These are phyloP conservation scores for Exophiala calicioides DNA, from an alignment of 2,329 filamentous ascomycete species.

Conservation along the genomic window DNA sequence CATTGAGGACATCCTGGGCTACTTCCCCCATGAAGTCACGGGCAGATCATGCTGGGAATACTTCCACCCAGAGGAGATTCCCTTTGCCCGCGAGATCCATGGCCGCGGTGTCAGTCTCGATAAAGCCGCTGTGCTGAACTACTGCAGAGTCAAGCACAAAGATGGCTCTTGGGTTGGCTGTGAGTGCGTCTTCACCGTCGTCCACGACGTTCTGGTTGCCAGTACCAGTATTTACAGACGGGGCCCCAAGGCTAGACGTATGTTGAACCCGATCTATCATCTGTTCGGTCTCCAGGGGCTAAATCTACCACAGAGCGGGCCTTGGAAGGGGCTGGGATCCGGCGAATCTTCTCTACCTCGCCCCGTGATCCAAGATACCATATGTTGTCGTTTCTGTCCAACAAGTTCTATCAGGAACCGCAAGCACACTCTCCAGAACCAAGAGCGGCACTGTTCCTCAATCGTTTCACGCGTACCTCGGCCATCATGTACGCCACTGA, in stretches of 20 bases:
- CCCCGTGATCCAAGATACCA: constrained; percentile 82
- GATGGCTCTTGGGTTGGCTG: constrained; percentile 74
- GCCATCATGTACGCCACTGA: constrained; percentile 85
- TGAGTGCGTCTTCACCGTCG: constrained; percentile 86
- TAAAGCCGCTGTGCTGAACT: constrained; percentile 81
- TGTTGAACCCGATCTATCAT: constrained; percentile 39
- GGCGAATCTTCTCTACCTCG: constrained; percentile 77
- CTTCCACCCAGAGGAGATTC: constrained; percentile 79
- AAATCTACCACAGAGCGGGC: constrained; percentile 63
- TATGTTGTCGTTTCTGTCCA: constrained; percentile 82
- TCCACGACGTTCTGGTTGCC: constrained; percentile 83
- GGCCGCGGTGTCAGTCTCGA: constrained; percentile 73
- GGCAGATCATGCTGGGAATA: constrained; percentile 80
- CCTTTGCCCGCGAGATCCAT: constrained; percentile 71
- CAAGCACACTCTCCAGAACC: constrained; percentile 69
- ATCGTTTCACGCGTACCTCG: constrained; percentile 79
- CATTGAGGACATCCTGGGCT: constrained; percentile 79
- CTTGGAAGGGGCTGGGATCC: constrained; percentile 73
- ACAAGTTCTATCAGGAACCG: constrained; percentile 64
- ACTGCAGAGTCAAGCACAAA: constrained; percentile 69
- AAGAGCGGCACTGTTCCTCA: constrained; percentile 79
- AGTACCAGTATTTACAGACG: constrained; percentile 76
- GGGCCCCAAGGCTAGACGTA: constrained; percentile 72
- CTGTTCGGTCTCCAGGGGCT: constrained; percentile 17
- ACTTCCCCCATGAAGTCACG: constrained; percentile 72